These are phyloP conservation scores for Metschnikowia sp. DNA, from an alignment of 805 yeast genomes.

Conservation along the genomic window DNA sequence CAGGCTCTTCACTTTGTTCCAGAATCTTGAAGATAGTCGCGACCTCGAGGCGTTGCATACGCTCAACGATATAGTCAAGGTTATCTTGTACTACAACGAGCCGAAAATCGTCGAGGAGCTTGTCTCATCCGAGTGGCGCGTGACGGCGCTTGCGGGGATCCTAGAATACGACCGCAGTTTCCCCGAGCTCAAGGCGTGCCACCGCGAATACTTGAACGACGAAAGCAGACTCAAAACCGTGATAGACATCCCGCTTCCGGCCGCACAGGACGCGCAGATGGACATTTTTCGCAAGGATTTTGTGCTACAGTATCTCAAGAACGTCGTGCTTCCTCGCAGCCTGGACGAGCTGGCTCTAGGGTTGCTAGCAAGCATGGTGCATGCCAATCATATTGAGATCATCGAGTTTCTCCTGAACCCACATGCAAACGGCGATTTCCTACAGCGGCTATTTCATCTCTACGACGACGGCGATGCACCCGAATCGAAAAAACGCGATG, in stretches of 20 bases:
- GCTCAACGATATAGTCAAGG: conserved; percentile 71
- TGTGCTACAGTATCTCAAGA: conserved; percentile 76
- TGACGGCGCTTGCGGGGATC: conserved; percentile 65
- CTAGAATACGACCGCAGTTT: conserved; percentile 86
- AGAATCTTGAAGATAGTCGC: conserved; percentile 51
- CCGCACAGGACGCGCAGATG: conserved; percentile 38
- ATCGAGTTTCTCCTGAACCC: conserved; percentile 55
- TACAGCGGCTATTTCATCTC: conserved; percentile 55
- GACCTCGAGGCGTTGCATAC: conserved; percentile 56
- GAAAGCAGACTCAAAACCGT: conserved; percentile 68
- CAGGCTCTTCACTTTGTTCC: conserved; percentile 51
- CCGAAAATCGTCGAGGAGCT: conserved; percentile 31
- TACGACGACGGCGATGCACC: conserved; percentile 35
- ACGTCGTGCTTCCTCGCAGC: conserved; percentile 77
- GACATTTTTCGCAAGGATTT: conserved; percentile 68
- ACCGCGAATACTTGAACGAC: conserved; percentile 59
- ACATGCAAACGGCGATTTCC: conserved; percentile 38
- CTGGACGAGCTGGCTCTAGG: conserved; percentile 78
- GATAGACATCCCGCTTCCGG: conserved; percentile 48
- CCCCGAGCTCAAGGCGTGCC: conserved; percentile 76
- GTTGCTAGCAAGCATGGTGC: conserved; percentile 63
- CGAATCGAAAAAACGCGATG: conserved; percentile 47
- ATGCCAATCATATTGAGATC: conserved; percentile 64
- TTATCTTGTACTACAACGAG: conserved; percentile 70
- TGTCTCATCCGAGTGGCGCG: conserved; percentile 28